Conservation (phyloP, 2,329 filamentous ascomycete genomes). For the Monosporascus sp. region DNA sequence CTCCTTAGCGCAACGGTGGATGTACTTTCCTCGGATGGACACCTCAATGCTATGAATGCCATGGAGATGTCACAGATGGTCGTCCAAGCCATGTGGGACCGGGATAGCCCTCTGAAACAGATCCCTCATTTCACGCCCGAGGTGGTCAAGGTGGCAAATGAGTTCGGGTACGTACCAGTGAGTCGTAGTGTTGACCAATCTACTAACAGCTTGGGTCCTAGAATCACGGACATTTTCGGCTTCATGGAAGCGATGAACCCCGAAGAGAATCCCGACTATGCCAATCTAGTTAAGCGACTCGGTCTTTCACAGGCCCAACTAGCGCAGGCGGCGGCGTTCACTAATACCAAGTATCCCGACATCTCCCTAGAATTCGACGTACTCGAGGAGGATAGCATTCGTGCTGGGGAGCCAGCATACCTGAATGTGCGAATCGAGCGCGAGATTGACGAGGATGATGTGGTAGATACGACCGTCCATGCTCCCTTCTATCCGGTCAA, state of each 20-base stretch:
- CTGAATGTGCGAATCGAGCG: constrained; percentile 81
- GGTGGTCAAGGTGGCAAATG: constrained; percentile 75
- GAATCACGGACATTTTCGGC: constrained; percentile 89
- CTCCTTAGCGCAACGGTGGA: constrained; percentile 90
- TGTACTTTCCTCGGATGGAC: constrained; percentile 89
- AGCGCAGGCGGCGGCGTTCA: constrained; percentile 86
- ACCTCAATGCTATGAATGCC: constrained; percentile 93
- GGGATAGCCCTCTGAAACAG: constrained; percentile 93
- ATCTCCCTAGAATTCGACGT: constrained; percentile 87
- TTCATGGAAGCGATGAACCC: constrained; percentile 99
- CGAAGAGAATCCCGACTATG: constrained; percentile 80
- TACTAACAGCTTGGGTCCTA: constrained; percentile 30
- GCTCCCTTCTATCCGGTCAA: constrained; percentile 88
- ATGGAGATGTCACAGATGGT: constrained; percentile 99
- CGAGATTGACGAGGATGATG: constrained; percentile 65
- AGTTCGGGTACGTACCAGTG: constrained; percentile 58
- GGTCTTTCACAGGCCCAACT: constrained; percentile 77
- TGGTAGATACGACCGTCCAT: constrained; percentile 79
- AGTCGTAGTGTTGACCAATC: not conserved
- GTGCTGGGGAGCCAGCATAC: constrained; percentile 74
- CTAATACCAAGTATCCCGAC: constrained; percentile 93
- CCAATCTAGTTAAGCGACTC: constrained; percentile 69
- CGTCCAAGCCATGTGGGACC: constrained; percentile 98
- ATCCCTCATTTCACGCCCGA: constrained; percentile 90
- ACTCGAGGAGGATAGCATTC: constrained; percentile 73